These are phyloP conservation scores for Amphibolis antarctica DNA, from an alignment of 106 monocot species.

Conservation along the genomic window DNA sequence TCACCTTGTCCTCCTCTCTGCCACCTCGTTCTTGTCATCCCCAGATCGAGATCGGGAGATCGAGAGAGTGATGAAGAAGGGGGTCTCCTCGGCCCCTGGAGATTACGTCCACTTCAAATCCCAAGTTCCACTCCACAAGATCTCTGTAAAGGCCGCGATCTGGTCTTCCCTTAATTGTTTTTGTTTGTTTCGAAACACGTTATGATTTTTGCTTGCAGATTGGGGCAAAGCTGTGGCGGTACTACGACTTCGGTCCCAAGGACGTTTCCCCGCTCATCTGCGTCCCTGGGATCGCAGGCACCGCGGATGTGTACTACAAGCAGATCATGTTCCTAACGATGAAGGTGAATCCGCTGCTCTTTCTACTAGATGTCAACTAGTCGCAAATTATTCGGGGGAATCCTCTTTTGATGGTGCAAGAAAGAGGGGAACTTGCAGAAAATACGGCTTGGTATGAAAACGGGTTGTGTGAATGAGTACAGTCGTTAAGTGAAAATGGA, in stretches of 20 bases:
- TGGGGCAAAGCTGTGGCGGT: constrained; percentile 79
- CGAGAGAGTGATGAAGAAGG: constrained; percentile 43
- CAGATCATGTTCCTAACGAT: constrained; percentile 80
- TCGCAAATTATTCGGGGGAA: too few relatives aligned
- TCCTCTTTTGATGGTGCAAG: too few relatives aligned
- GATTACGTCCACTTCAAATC: constrained; percentile 98
- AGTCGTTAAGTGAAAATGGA: too few relatives aligned
- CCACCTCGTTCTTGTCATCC: too few relatives aligned
- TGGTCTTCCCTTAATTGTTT: background rate
- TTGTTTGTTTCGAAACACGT: background rate
- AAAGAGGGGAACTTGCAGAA: too few relatives aligned
- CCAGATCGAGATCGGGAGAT: too few relatives aligned
- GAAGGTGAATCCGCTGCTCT: constrained; percentile 36
- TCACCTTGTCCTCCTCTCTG: too few relatives aligned
- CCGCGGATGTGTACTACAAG: constrained; percentile 98
- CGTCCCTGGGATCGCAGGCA: constrained; percentile 90
- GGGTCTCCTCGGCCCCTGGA: constrained; percentile 49
- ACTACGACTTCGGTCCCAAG: constrained; percentile 97
- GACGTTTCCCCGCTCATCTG: constrained; percentile 78
- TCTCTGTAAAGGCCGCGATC: constrained; percentile 40
- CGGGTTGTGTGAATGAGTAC: too few relatives aligned
- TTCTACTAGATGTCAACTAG: background rate
- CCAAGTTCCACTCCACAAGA: constrained; percentile 87
- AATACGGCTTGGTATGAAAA: too few relatives aligned
- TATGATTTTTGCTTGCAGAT: constrained; percentile 25